Evolutionary conservation across 192 early-diverging fungal species (phyloP).

Genomic region (Coemansia reversa): DNA sequence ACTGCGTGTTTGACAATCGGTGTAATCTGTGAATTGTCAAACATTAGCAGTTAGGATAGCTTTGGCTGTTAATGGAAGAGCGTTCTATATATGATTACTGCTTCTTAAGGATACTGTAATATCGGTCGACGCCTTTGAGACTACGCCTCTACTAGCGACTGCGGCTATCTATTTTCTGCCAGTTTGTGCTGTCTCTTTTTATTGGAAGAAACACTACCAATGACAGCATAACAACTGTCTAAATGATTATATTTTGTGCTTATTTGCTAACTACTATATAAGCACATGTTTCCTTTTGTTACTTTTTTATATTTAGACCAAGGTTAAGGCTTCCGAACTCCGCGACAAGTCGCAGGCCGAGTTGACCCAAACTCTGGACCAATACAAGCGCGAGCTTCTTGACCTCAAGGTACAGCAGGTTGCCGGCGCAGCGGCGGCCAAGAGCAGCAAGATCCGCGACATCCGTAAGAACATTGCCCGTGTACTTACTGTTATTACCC

Average conservation of each 20-base stretch:
- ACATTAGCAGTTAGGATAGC: background rate
- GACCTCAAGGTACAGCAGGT: slow-evolving; percentile 94
- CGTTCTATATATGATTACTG: background rate
- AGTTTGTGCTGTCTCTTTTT: background rate
- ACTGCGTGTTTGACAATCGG: background rate
- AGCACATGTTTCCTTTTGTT: background rate
- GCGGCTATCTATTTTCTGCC: background rate
- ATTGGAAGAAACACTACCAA: background rate
- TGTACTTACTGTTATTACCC: slow-evolving; percentile 93
- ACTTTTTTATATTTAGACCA: slow-evolving; percentile 57
- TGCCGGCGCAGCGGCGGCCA: slow-evolving; percentile 65
- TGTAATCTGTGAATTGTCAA: background rate
- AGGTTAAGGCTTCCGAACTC: slow-evolving; percentile 92
- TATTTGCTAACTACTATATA: background rate
- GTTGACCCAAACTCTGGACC: slow-evolving; percentile 87
- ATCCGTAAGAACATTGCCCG: slow-evolving; percentile 94
- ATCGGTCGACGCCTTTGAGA: background rate
- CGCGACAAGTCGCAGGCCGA: slow-evolving; percentile 93
- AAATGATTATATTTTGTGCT: background rate
- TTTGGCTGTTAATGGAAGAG: background rate
- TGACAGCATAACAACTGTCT: background rate
- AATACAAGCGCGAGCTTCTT: slow-evolving; percentile 92
- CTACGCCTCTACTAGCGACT: background rate
- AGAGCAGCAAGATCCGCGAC: slow-evolving; percentile 69
- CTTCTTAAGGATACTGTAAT: background rate